A percentile compares a stretch with the other conserved stretches of the same genome.
These are phyloP conservation scores for Melampsora americana DNA, from an alignment of 1,284 basidiomycete genomes.

Conservation along the genomic window DNA sequence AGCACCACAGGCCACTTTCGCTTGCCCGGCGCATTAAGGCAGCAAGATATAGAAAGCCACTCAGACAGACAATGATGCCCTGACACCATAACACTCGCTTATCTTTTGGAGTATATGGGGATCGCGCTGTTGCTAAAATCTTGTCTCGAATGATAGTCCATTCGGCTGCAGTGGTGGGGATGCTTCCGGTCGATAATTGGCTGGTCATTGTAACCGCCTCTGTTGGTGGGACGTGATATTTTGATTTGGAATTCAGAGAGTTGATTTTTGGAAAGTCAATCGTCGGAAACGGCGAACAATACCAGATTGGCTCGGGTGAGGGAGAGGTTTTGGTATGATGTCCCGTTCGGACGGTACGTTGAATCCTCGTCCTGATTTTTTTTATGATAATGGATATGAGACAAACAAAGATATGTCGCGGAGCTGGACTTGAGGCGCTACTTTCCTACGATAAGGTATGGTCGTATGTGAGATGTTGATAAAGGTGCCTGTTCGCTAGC, in stretches of 20 bases:
- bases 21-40: conserved; percentile 18
- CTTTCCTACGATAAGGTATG: too few relatives aligned
- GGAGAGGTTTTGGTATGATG: not conserved
- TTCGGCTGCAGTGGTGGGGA: conserved; percentile 29
- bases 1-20: conserved; percentile 33
- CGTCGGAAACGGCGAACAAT: not conserved
- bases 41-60: conserved; percentile 27
- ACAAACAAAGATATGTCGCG: too few relatives aligned
- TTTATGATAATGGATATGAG: not conserved
- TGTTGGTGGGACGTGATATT: not conserved
- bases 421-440: too few relatives aligned
- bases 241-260: not conserved
- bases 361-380: not conserved
- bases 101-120: conserved; percentile 27
- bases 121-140: conserved; percentile 20
- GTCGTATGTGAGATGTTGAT: not conserved
- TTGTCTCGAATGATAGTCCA: conserved; percentile 33
- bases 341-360: not conserved
- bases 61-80: conserved; percentile 33
- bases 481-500: not conserved
- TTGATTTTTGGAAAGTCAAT: not conserved
- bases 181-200: not conserved
- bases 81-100: conserved; percentile 39
- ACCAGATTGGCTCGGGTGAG: not conserved
- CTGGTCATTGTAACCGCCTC: not conserved